A percentile compares a stretch with the other conserved stretches of the same genome.
phyloP scores from a whole-genome alignment of 1,284 basidiomycete species.

The Cutaneotrichosporon mucoides region DNA sequence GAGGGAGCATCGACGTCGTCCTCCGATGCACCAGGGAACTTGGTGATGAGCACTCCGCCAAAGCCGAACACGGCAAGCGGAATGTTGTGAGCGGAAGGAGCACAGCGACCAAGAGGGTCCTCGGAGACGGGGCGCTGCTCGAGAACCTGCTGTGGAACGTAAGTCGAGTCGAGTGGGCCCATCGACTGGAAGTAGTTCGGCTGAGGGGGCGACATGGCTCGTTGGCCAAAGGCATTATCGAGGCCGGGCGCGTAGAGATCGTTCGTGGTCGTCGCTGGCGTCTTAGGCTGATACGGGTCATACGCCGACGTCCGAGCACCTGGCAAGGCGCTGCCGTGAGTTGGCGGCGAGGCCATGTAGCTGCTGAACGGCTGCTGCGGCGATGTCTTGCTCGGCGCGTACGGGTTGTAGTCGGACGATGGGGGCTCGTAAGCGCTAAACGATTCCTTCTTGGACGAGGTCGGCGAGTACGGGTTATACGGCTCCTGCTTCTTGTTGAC shows the following conservation, averaged over 20 bases:
- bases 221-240: constrained; percentile 24
- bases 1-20: constrained; percentile 60
- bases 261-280: not conserved
- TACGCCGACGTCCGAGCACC: not conserved
- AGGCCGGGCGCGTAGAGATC: constrained; percentile 18
- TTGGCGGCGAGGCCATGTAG: not conserved
- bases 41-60: constrained; percentile 77
- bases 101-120: constrained; percentile 72
- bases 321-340: not conserved
- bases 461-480: constrained; percentile 10
- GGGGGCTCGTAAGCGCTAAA: constrained; percentile 11
- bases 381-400: not conserved
- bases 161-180: constrained; percentile 68
- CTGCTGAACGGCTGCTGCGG: constrained; percentile 7
- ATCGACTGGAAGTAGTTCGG: constrained; percentile 54
- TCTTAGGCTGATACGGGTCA: constrained; percentile 4
- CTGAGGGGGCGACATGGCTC: constrained; percentile 20
- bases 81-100: constrained; percentile 56
- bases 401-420: constrained; percentile 6
- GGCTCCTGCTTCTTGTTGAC: not conserved
- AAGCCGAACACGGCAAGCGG: constrained; percentile 86
- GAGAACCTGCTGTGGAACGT: constrained; percentile 43
- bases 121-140: constrained; percentile 56
- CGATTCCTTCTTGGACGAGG: not conserved
- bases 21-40: constrained; percentile 73